Evolutionary conservation across 108 stramenopile species (phyloP).

Genomic region (Nitzschia putrida): DNA sequence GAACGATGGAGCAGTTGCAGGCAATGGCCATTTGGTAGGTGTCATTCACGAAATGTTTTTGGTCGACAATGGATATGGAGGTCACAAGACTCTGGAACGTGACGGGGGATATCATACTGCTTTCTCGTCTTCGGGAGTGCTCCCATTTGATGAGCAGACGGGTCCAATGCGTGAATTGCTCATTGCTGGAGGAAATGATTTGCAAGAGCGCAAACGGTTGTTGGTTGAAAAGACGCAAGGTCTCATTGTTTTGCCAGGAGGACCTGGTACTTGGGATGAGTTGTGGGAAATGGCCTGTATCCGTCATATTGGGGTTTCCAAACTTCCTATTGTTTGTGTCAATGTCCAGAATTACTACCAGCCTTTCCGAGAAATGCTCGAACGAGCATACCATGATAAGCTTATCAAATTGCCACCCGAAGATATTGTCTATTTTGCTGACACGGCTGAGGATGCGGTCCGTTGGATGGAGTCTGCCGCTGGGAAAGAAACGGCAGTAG

Average conservation of each 20-base stretch:
- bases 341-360: conserved; percentile 86
- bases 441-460: conserved; percentile 60
- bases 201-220: conserved; percentile 83
- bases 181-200: conserved; percentile 76
- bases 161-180: conserved; percentile 62
- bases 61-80: conserved; percentile 64
- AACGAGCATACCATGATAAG: conserved; percentile 67
- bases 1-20: conserved; percentile 78
- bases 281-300: conserved; percentile 92
- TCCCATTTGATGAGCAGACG: conserved; percentile 5
- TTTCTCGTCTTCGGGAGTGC: conserved; percentile 26
- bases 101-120: conserved; percentile 55
- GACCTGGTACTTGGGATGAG: conserved; percentile 92
- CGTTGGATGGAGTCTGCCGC: conserved; percentile 38
- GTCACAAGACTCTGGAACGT: conserved; percentile 10
- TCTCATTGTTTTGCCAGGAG: conserved; percentile 92
- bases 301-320: conserved; percentile 64
- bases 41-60: conserved; percentile 93
- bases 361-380: conserved; percentile 67
- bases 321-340: conserved; percentile 84
- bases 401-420: conserved; percentile 64
- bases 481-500: conserved; percentile 9
- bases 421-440: conserved; percentile 80
- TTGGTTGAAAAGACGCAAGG: conserved; percentile 80
- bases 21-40: conserved; percentile 79